Conservation (phyloP, 2,329 filamentous ascomycete genomes). For the Leptosphaerulina australis region DNA sequence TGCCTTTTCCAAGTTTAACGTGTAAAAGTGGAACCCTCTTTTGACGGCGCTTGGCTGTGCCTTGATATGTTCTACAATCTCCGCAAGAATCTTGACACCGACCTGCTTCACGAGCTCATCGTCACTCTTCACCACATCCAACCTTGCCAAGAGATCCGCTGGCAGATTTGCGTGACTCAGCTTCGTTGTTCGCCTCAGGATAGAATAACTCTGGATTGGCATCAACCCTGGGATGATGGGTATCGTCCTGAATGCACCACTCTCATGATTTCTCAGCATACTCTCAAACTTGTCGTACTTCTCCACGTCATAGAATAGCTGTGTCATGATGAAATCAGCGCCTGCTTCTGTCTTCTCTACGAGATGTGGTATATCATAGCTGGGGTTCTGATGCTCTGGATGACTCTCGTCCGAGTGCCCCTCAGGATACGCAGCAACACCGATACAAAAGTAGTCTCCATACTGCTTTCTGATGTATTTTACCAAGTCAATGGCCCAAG, state of each 20-base stretch:
- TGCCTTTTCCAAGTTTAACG: conserved; percentile 92
- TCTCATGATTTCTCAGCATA: conserved; percentile 77
- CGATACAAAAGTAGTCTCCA: conserved; percentile 94
- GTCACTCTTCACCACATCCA: conserved; percentile 76
- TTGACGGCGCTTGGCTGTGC: conserved; percentile 55
- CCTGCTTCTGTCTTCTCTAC: conserved; percentile 90
- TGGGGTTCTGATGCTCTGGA: conserved; percentile 73
- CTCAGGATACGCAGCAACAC: conserved; percentile 93
- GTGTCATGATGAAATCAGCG: conserved; percentile 98
- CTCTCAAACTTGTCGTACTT: conserved; percentile 83
- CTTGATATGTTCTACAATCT: conserved; percentile 81
- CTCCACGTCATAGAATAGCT: conserved; percentile 90
- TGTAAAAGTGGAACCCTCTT: conserved; percentile 94
- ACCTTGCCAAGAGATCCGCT: conserved; percentile 68
- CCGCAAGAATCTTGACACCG: conserved; percentile 80
- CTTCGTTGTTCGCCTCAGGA: conserved; percentile 91
- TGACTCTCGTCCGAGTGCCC: conserved; percentile 91
- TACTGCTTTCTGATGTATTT: conserved; percentile 84
- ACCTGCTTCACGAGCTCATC: conserved; percentile 81
- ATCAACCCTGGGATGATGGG: conserved; percentile 94
- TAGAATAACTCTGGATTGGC: conserved; percentile 97
- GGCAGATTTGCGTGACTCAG: conserved; percentile 89
- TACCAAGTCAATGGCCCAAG: conserved; percentile 87
- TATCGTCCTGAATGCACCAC: conserved; percentile 82
- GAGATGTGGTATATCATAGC: conserved; percentile 79